These are phyloP conservation scores for Rhynchosporium graminicola DNA, from an alignment of 2,329 filamentous ascomycete genomes.

Conservation along the genomic window DNA sequence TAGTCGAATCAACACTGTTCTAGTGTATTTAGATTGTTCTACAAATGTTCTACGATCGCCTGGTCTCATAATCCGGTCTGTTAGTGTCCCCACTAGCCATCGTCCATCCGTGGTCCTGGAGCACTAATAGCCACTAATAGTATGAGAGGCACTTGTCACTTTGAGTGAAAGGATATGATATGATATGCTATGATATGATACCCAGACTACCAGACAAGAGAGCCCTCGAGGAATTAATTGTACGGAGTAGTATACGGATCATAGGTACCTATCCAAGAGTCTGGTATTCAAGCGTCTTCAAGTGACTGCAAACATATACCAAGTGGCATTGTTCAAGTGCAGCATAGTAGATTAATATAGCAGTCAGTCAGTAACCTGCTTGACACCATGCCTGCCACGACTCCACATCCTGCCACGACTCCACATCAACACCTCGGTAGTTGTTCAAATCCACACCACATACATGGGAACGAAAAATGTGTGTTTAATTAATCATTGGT, in stretches of 20 bases:
- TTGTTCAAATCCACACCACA: too few species aligned
- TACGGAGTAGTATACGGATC: not conserved
- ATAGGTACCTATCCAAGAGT: too few species aligned
- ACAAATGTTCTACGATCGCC: constrained; percentile 7
- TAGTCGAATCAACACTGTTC: constrained; percentile 1
- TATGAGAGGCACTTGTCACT: not conserved
- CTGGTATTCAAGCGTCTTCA: too few species aligned
- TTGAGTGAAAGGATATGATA: not conserved
- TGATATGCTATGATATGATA: not conserved
- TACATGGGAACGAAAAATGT: too few species aligned
- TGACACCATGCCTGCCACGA: too few species aligned
- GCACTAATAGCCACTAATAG: not conserved
- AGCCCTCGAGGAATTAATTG: not conserved
- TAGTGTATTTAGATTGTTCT: not conserved
- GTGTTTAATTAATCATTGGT: too few species aligned
- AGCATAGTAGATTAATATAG: too few species aligned
- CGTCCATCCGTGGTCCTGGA: constrained; percentile 3
- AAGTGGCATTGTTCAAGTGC: too few species aligned
- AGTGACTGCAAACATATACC: too few species aligned
- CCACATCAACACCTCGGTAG: too few species aligned
- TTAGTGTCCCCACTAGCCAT: constrained; percentile 3
- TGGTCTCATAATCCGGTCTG: not conserved
- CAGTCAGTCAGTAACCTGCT: too few species aligned
- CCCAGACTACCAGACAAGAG: not conserved
- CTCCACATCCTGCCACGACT: too few species aligned